phyloP scores from a whole-genome alignment of 805 yeast genomes.

The Maudiozyma pseudohumilis region DNA sequence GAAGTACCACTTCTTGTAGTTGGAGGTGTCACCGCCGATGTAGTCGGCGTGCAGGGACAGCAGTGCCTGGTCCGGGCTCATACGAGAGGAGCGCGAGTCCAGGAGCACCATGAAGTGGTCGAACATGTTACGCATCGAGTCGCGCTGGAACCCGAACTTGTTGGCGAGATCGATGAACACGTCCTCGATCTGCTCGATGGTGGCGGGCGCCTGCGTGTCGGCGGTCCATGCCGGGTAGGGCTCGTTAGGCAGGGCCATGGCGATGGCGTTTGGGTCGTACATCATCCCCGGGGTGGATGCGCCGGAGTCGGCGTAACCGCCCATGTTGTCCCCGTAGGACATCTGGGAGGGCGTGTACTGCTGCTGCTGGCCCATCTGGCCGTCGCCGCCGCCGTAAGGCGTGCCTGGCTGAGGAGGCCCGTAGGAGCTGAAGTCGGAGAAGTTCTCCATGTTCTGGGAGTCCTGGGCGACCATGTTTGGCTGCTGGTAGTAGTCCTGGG shows the following conservation, averaged over 20 bases:
- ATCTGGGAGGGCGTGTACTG: constrained; percentile 80
- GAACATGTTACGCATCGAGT: constrained; percentile 84
- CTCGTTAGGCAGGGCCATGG: constrained; percentile 70
- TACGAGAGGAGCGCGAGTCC: constrained; percentile 78
- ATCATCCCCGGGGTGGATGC: constrained; percentile 84
- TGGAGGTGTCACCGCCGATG: constrained; percentile 80
- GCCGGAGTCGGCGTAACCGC: constrained; percentile 59
- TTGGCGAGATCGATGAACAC: constrained; percentile 73
- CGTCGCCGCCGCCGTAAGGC: constrained; percentile 1
- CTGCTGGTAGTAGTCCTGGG: constrained; percentile 21
- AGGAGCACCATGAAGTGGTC: constrained; percentile 78
- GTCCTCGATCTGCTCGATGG: constrained; percentile 80
- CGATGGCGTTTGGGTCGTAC: constrained; percentile 50
- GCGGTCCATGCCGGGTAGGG: constrained; percentile 99
- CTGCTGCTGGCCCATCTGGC: constrained; percentile 2
- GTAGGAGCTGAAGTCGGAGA: constrained; percentile 59
- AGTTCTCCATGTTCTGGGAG: constrained; percentile 44
- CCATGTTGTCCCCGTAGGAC: constrained; percentile 53
- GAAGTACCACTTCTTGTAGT: constrained; percentile 80
- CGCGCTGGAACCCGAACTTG: constrained; percentile 85
- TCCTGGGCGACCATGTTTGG: constrained; percentile 31
- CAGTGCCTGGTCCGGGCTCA: constrained; percentile 83
- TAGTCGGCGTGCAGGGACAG: constrained; percentile 77
- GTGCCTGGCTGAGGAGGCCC: constrained; percentile 41
- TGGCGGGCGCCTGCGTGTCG: constrained; percentile 81